Evolutionary conservation across 352 stramenopile genomes (phyloP).

Genomic region (Phytophthora fragariae): DNA sequence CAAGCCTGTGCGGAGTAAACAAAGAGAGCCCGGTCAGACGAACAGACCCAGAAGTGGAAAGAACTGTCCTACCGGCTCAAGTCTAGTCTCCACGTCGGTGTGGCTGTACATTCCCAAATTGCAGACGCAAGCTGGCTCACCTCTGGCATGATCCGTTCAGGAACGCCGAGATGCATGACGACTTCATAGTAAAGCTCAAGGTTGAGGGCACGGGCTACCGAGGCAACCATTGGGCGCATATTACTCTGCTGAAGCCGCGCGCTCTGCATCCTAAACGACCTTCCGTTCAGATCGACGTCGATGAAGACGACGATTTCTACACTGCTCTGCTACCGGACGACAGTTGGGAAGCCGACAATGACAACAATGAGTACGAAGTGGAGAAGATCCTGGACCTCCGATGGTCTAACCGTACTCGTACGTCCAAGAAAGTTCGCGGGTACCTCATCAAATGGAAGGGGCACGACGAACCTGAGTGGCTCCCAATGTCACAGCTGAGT

Average conservation of each 20-base stretch:
- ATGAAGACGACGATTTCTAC: too few relatives aligned
- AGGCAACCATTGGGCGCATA: neutral
- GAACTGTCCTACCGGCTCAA: neutral
- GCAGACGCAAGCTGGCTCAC: neutral
- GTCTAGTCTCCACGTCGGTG: neutral
- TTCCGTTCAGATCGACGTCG: too few relatives aligned
- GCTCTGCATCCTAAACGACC: neutral
- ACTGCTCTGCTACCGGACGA: too few relatives aligned
- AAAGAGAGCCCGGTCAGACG: neutral
- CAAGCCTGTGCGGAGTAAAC: slow-evolving; percentile 5
- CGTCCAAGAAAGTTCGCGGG: too few relatives aligned
- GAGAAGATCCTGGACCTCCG: too few relatives aligned
- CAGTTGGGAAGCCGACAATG: too few relatives aligned
- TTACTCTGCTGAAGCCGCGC: slow-evolving; percentile 1
- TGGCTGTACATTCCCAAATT: slow-evolving; percentile 5
- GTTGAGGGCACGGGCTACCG: neutral
- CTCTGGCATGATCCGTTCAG: slow-evolving; percentile 10
- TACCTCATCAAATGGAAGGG: too few relatives aligned
- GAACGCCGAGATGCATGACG: neutral
- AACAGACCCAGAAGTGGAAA: neutral
- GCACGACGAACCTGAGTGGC: too few relatives aligned
- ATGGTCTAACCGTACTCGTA: too few relatives aligned
- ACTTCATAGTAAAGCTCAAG: neutral
- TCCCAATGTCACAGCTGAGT: too few relatives aligned
- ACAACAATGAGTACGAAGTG: too few relatives aligned